Base-by-base conservation (phyloP, 2,329 filamentous ascomycete species). In the Magnaporthiopsis incrustans region DNA sequence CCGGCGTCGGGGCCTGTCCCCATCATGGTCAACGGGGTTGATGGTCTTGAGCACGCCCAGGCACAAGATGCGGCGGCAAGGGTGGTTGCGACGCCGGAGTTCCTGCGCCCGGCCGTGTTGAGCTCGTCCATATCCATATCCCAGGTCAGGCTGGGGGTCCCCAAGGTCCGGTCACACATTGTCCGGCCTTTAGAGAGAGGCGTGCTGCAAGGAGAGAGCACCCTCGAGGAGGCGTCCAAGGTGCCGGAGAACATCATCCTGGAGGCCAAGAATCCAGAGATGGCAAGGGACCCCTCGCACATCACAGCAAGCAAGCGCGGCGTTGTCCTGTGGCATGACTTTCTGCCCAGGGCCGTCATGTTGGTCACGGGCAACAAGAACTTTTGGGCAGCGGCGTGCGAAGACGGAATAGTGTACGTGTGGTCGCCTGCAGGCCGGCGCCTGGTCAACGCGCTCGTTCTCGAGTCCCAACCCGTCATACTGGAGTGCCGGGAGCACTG, bases 381-480 rank as follows among this genome's bases (percentile, higher is more conserved):
- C 69, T 93, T 98, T 73, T 99, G 95, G 90, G 89, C 91, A 0
- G 94, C 89, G 22, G 93, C 90, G 12, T 97, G 93, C 71, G 95
- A 99, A 74, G 95, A 98, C 72, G 95, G 92, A 22, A 91, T 88
- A 25, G 74, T 99, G 10, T 91, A 97, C 72, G 85, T 91, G 11
- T 99, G 95, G 93, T 94, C 93, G 1, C 92, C 94, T 1, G 92
- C 93, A 18, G 95, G 95, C 15, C 86, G 96, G 67, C 86, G 96
- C 63, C 80, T 97, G 27, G 81, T 96, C 64, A 97, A 91, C 71
- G 88, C 93, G 5, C 82, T 97, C 68, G 84, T 97, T 7, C 79
- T 98, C 22, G 95, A 99, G 77, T 88, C 94, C 2, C 93, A 98
- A 70, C 91, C 95, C 0, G 93, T 98, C 38, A 95, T 99, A 64